Percentiles rank a stretch among this genome's conserved stretches.
Conservation (phyloP, 2,329 filamentous ascomycete species). For the Penicillium sumatraense region DNA sequence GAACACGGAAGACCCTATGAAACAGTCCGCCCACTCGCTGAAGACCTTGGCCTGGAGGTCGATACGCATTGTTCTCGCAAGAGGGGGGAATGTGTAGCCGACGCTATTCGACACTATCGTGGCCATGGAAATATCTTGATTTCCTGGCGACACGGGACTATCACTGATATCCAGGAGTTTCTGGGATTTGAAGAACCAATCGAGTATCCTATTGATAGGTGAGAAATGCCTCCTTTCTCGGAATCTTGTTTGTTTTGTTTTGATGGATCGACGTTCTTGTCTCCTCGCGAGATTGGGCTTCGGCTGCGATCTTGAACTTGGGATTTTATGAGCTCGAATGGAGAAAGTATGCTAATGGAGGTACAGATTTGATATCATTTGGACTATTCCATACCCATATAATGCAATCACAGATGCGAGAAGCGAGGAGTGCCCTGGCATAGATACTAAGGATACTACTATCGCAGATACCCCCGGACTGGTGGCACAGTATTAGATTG, state of each 20-base stretch:
- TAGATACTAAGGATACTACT: too few relatives aligned
- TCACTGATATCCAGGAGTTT: conserved; percentile 24
- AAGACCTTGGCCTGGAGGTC: conserved; percentile 31
- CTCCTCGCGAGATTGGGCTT: conserved; percentile 1
- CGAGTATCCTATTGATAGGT: conserved; percentile 33
- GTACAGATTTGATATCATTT: conserved; percentile 35
- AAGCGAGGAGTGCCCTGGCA: conserved; percentile 31
- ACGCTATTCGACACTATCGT: conserved; percentile 22
- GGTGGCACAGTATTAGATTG: conserved; percentile 26
- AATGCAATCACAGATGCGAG: conserved; percentile 28
- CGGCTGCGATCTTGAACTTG: neutral
- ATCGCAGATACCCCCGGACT: conserved; percentile 11
- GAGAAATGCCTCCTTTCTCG: conserved; percentile 7
- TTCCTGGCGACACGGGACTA: conserved; percentile 34
- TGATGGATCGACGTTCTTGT: neutral
- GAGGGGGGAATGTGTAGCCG: conserved; percentile 26
- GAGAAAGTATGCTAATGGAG: conserved; percentile 2
- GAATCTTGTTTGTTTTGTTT: neutral
- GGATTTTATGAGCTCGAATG: neutral
- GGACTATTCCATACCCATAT: conserved; percentile 36
- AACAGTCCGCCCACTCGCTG: conserved; percentile 33
- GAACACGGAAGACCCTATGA: conserved; percentile 23
- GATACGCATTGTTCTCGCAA: conserved; percentile 33
- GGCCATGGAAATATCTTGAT: conserved; percentile 35
- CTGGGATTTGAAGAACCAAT: conserved; percentile 26